Conservation (phyloP, 768 basidiomycete species). For the Clitopilus hobsonii region DNA sequence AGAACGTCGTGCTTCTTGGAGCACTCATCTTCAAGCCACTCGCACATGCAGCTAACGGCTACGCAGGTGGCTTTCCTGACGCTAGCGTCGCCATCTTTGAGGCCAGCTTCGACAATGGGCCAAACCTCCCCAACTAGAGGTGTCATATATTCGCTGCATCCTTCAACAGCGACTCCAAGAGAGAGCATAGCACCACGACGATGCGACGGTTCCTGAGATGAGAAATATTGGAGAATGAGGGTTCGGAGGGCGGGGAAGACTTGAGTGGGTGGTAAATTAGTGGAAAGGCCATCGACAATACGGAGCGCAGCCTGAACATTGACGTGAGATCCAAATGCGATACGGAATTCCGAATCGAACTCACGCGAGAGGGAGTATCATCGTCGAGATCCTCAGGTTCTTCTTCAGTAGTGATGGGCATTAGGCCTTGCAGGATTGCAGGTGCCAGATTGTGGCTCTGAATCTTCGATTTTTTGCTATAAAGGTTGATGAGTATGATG, state of each 20-base stretch:
- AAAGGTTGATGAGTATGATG: conserved; percentile 8
- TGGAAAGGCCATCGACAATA: conserved; percentile 88
- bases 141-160: conserved; percentile 97
- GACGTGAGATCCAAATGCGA: too few species aligned
- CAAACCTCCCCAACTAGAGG: conserved; percentile 88
- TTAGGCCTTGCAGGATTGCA: conserved; percentile 83
- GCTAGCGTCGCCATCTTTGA: conserved; percentile 75
- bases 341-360: conserved; percentile 16
- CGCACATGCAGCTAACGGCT: conserved; percentile 92
- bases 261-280: conserved; percentile 88
- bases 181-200: conserved; percentile 94
- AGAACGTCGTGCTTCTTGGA: conserved; percentile 76
- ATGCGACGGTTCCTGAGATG: conserved; percentile 68
- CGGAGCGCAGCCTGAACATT: conserved; percentile 89
- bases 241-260: conserved; percentile 89
- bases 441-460: conserved; percentile 81
- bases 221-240: conserved; percentile 82
- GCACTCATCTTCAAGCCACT: conserved; percentile 95
- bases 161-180: conserved; percentile 93
- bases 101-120: conserved; percentile 89
- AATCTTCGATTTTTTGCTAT: conserved; percentile 93
- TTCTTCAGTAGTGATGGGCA: conserved; percentile 91
- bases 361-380: conserved; percentile 85
- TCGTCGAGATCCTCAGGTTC: conserved; percentile 94
- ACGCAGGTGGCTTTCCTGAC: conserved; percentile 97